Percentiles rank a stretch among this genome's conserved stretches.
Conservation (phyloP, 2,329 filamentous ascomycete species). For the Colletotrichum tamarilloi region DNA sequence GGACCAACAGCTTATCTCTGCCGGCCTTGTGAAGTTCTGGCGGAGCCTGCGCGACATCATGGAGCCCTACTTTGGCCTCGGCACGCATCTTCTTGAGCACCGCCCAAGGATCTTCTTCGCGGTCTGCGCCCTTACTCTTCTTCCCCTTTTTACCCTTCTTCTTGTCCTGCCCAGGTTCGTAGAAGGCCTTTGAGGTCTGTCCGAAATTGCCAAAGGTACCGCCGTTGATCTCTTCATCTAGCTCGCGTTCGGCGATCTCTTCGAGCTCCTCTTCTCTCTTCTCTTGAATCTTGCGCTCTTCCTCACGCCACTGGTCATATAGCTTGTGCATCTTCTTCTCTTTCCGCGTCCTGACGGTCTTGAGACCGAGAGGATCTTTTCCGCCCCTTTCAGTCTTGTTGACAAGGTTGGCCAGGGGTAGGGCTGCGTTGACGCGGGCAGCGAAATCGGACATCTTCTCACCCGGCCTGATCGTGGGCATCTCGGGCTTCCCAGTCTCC, state of each 20-base stretch:
- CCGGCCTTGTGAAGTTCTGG: conserved; percentile 72
- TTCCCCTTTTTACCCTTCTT: conserved; percentile 57
- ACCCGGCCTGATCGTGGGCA: conserved; percentile 81
- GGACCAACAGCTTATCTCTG: conserved; percentile 46
- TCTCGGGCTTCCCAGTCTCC: conserved; percentile 43
- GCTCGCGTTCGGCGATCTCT: conserved; percentile 70
- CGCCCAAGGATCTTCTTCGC: conserved; percentile 80
- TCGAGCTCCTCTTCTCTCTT: conserved; percentile 74
- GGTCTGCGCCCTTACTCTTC: conserved; percentile 53
- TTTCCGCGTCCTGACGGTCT: conserved; percentile 80
- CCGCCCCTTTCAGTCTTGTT: conserved; percentile 70
- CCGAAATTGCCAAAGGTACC: conserved; percentile 49
- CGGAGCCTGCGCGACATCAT: conserved; percentile 78
- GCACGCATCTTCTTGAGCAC: conserved; percentile 75
- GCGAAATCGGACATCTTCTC: conserved; percentile 87
- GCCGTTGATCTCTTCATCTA: conserved; percentile 66
- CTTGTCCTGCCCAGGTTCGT: conserved; percentile 55
- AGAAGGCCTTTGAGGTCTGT: conserved; percentile 49
- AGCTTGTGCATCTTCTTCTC: conserved; percentile 86
- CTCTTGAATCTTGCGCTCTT: conserved; percentile 72
- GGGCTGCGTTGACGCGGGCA: conserved; percentile 83
- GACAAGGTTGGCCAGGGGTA: conserved; percentile 79
- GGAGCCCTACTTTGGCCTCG: conserved; percentile 61
- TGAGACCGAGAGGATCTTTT: conserved; percentile 72
- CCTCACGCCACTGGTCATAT: conserved; percentile 80